Evolutionary conservation across 768 basidiomycete species (phyloP), one percentile per base, ranked within the genome.

Genomic region (Agrocybe praecox): DNA sequence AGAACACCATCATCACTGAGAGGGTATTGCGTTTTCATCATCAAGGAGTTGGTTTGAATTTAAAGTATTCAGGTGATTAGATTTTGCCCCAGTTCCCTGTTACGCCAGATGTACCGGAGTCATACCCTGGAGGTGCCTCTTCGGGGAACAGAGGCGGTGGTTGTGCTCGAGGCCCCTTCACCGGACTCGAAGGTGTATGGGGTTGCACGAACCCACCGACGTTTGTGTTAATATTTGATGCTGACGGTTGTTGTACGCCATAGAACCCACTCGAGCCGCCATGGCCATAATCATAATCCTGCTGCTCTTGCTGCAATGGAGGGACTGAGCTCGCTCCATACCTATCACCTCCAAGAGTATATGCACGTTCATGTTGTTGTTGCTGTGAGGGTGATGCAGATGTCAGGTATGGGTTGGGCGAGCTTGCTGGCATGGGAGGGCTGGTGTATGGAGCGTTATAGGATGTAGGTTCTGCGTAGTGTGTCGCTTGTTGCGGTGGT

Each of bases 51-150:
- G 36, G 36, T 40, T n/a, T 14, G 36, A 40, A 5, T 40, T 5
- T 19, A 3, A 44, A 34, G 9, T 19, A 18, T 47, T 26, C n/a
- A 36, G 24, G 47, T 40, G 44, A 51, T 63, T 64, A 75, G 33
- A 66, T 78, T 63, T 77, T 78, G 48, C 80, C 80, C 86, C 86
- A 87, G 51, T 77, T 76, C 19, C 82, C 84, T 45, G 79, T 72
- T 24, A 77, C 63, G 53, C 75, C 75, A 19, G 82, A 72, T 22
- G 74, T 66, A 18, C 81, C 83, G 15, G 76, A 74, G 23, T 91
- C 89, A 65, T 92, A 92, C 50, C 72, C 76, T 24, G 90, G 89
- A 14, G 90, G 90, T 33, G 72, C 77, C 17, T 90, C 89, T 15
- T 81, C 71, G 47, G 77, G 77, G 22, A 72, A 62, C 19, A n/a